These are phyloP conservation scores for Aureobasidium subglaciale DNA, from an alignment of 2,329 filamentous ascomycete genomes.

Conservation along the genomic window DNA sequence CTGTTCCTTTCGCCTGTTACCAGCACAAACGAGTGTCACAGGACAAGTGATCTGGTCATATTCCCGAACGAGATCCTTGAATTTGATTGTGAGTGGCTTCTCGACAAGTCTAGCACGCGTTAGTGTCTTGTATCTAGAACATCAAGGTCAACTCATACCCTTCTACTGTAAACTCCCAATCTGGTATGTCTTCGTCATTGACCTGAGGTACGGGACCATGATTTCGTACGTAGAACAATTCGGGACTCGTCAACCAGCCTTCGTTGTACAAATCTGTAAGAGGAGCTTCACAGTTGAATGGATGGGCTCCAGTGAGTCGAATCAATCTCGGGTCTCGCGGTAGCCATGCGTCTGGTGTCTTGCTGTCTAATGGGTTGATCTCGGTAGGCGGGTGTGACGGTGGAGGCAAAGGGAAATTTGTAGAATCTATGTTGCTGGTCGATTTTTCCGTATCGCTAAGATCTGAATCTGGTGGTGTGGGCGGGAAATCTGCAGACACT, in stretches of 20 bases:
- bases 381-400: constrained; percentile 48
- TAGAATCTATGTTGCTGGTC: constrained; percentile 43
- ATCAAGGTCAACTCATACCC: constrained; percentile 36
- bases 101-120: constrained; percentile 53
- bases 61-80: constrained; percentile 64
- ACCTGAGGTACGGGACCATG: constrained; percentile 78
- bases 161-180: constrained; percentile 79
- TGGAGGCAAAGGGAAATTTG: constrained; percentile 62
- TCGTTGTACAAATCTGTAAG: constrained; percentile 68
- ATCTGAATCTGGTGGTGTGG: constrained; percentile 32
- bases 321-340: constrained; percentile 74
- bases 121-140: not conserved
- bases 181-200: constrained; percentile 60
- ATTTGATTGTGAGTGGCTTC: constrained; percentile 62
- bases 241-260: constrained; percentile 79
- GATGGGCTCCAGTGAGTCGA: constrained; percentile 78
- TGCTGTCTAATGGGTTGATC: constrained; percentile 67
- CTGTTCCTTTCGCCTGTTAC: constrained; percentile 87
- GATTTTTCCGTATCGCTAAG: constrained; percentile 25
- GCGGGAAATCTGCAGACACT: constrained; percentile 25
- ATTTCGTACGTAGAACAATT: constrained; percentile 87
- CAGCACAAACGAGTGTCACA: constrained; percentile 83
- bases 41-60: constrained; percentile 81
- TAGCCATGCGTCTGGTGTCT: constrained; percentile 78
- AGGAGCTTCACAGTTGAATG: constrained; percentile 85